Evolutionary conservation across 1,284 basidiomycete species (phyloP).

Genomic region (Ganoderma lingzhi): DNA sequence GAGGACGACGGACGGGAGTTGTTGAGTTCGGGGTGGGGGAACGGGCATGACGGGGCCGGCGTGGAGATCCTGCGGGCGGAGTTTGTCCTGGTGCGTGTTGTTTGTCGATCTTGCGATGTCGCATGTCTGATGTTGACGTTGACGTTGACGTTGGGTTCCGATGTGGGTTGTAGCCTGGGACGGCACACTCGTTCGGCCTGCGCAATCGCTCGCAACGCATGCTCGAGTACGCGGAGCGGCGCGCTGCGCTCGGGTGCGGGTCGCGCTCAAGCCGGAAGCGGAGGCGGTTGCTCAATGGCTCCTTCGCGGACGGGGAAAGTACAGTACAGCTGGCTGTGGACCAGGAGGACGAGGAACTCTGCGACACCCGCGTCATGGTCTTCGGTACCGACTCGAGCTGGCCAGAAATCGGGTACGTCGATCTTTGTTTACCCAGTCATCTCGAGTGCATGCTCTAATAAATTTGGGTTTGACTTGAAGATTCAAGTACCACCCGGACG

Average conservation of each 20-base stretch:
- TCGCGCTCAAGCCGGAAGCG: conserved; percentile 40
- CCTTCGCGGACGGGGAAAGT: conserved; percentile 27
- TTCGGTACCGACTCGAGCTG: conserved; percentile 35
- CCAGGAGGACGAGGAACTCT: conserved; percentile 39
- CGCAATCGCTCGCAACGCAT: conserved; percentile 72
- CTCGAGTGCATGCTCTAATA: not conserved
- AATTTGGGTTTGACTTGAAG: conserved; percentile 41
- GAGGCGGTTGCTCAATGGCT: conserved; percentile 45
- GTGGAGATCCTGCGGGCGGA: conserved; percentile 71
- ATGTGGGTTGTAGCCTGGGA: conserved; percentile 46
- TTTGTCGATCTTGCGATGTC: conserved; percentile 9
- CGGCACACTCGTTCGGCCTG: conserved; percentile 59
- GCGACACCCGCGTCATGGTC: conserved; percentile 43
- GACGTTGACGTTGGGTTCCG: conserved; percentile 4
- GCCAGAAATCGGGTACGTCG: conserved; percentile 37
- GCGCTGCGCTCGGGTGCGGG: conserved; percentile 55
- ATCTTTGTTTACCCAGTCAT: not conserved
- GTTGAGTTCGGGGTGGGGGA: conserved; percentile 76
- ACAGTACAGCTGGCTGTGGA: conserved; percentile 20
- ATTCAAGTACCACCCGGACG: conserved; percentile 64
- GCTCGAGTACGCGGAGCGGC: conserved; percentile 67
- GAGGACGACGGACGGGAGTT: conserved; percentile 69
- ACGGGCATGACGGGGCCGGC: conserved; percentile 77
- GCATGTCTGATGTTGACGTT: conserved; percentile 9
- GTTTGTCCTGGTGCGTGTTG: conserved; percentile 63